Percentiles rank a stretch among this genome's conserved stretches.
phyloP scores from a whole-genome alignment of 1,284 basidiomycete genomes.

The Tilletia walkeri region DNA sequence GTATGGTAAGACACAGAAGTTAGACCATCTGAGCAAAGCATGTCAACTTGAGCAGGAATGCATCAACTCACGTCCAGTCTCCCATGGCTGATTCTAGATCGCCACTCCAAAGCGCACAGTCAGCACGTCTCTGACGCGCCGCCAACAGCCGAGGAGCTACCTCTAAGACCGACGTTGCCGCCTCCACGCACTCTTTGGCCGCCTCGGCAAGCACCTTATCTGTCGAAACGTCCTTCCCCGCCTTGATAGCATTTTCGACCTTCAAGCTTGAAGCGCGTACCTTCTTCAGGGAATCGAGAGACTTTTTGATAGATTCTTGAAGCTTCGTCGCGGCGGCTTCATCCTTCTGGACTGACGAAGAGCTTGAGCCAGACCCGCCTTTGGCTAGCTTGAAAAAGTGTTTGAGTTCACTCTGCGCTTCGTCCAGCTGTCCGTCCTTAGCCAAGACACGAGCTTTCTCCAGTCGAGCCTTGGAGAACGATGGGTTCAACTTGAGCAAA shows the following conservation, averaged over 20 bases:
- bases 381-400: constrained; percentile 23
- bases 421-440: constrained; percentile 48
- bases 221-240: constrained; percentile 23
- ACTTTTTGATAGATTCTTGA: constrained; percentile 17
- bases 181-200: constrained; percentile 33
- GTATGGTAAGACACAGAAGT: not conserved
- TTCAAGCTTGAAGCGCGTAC: constrained; percentile 16
- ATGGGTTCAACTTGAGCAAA: constrained; percentile 43
- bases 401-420: constrained; percentile 25
- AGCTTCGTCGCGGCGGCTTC: constrained; percentile 15
- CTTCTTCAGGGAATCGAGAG: constrained; percentile 14
- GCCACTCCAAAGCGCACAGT: constrained; percentile 42
- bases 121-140: constrained; percentile 40
- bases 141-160: constrained; percentile 43
- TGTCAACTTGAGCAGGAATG: not conserved
- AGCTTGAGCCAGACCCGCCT: constrained; percentile 26
- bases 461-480: constrained; percentile 49
- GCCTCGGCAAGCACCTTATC: constrained; percentile 18
- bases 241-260: constrained; percentile 19
- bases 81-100: constrained; percentile 44
- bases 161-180: constrained; percentile 43
- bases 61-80: constrained; percentile 41
- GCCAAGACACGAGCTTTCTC: constrained; percentile 45
- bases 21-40: not conserved
- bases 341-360: constrained; percentile 4